Base-by-base conservation (phyloP, 2,329 filamentous ascomycete species). In the Fusarium sp. region DNA sequence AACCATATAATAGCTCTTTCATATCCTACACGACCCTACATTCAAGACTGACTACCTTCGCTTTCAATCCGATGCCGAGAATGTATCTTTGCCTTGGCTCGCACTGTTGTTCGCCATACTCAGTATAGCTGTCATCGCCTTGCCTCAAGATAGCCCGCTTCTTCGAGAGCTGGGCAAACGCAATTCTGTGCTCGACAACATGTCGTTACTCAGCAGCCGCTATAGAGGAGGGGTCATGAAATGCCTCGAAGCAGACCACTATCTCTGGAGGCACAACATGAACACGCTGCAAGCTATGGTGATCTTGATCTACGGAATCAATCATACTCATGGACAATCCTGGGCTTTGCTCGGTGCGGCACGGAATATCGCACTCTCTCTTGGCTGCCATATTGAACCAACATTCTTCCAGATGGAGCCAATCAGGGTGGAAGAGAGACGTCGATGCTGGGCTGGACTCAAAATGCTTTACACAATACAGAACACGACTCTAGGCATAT, bases 401-500 rank as follows among this genome's bases (percentile, higher is more conserved):
- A 50, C 54, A 11, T 10, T 54, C 11, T 72, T 72, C 23, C 37
- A 60, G 3, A 58, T 72, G 33, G 67, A 71, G 13, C 28, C 38
- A 7, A 59, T 72, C 12, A 44, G 42, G 6, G 62, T 58, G 6
- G 67, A 72, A 43, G 67, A 72, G 42, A 64, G 69, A 15, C 50
- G 69, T 15, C 60, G 69, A 9, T 72, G 69, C 18, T 72, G 69
- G 69, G 69, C 69, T n/a, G 69, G 37, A 28, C 32, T 72, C 9
- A 67, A 67, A 6, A 72, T 71, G 67, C 60, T 72, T 18, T 67
- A 70, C 38, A 70, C 63, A 4, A 72, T 72, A 67, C 69, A 72
- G 25, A 72, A 72, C 15, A 72, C 67, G 5, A 71, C 67, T 4
- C 18, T 72, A 6, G 69, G 69, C 5, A 67, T 49, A 23, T 60